Percentiles rank a stretch among this genome's conserved stretches.
phyloP scores from a whole-genome alignment of 2,329 filamentous ascomycete genomes.

The Ophiostoma triangulosporum region DNA sequence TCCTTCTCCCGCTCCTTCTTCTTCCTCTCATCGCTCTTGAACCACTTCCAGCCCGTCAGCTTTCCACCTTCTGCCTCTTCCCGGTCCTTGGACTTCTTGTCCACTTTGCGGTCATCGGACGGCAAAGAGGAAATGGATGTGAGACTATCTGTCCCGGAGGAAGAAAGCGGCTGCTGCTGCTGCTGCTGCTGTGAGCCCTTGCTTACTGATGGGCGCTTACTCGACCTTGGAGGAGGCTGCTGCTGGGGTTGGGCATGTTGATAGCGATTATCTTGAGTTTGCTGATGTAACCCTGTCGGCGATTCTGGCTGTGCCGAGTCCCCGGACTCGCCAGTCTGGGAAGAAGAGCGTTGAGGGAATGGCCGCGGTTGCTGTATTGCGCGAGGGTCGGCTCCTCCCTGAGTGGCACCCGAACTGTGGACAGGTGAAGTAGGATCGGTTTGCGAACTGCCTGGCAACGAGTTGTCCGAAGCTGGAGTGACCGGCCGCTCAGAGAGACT shows the following conservation, averaged over 20 bases:
- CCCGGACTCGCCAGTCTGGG: conserved; percentile 31
- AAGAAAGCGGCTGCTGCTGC: conserved; percentile 25
- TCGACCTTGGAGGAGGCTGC: conserved; percentile 20
- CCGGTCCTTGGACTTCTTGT: conserved; percentile 63
- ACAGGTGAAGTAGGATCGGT: neutral
- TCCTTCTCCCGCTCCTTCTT: conserved; percentile 51
- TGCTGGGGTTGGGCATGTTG: conserved; percentile 11
- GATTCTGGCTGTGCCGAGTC: conserved; percentile 24
- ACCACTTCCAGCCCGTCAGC: conserved; percentile 71
- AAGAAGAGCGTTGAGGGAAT: conserved; percentile 43
- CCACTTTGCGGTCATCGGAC: conserved; percentile 56
- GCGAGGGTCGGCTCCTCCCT: neutral
- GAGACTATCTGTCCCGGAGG: conserved; percentile 54
- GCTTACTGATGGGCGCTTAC: conserved; percentile 16
- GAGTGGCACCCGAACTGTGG: neutral
- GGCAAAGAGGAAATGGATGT: conserved; percentile 66
- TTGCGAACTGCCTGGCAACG: neutral
- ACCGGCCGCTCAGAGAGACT: neutral
- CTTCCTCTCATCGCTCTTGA: conserved; percentile 65
- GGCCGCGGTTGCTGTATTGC: conserved; percentile 17
- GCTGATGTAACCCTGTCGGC: conserved; percentile 16
- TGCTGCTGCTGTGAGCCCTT: conserved; percentile 10
- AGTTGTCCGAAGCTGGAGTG: neutral
- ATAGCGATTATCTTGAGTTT: conserved; percentile 10
- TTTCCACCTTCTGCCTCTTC: conserved; percentile 54